A percentile compares a stretch with the other conserved stretches of the same genome.
Conservation (phyloP, 1,284 basidiomycete genomes). For the Melampsora americana region DNA sequence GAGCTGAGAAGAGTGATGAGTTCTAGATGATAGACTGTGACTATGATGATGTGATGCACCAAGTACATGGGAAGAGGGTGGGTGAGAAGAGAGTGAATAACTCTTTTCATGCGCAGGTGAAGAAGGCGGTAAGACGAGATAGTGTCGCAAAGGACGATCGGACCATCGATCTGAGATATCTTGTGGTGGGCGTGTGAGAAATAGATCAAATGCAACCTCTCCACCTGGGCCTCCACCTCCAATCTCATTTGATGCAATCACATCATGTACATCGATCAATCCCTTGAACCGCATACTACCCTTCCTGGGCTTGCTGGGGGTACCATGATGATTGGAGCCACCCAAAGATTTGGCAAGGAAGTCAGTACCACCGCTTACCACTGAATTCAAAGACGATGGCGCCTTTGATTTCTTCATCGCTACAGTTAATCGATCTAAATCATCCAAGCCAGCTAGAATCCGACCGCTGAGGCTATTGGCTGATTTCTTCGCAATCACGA, state of each 20-base stretch:
- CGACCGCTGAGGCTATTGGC: slow-evolving; percentile 70
- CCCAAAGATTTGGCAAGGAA: slow-evolving; percentile 58
- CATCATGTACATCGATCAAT: slow-evolving; percentile 74
- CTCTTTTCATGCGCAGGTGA: too few relatives aligned
- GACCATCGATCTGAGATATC: slow-evolving; percentile 34
- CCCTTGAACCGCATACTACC: slow-evolving; percentile 81
- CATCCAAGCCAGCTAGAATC: slow-evolving; percentile 75
- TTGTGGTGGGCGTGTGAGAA: slow-evolving; percentile 47
- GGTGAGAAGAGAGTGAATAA: too few relatives aligned
- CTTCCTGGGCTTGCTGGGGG: slow-evolving; percentile 60
- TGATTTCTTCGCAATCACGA: slow-evolving; percentile 85
- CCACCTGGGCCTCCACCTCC: slow-evolving; percentile 2
- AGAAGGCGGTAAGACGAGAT: slow-evolving; percentile 19
- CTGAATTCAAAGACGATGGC: slow-evolving; percentile 24
- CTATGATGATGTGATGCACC: too few relatives aligned
- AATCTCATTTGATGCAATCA: slow-evolving; percentile 60
- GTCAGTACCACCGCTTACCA: too few relatives aligned
- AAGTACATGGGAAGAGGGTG: too few relatives aligned
- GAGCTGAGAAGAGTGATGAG: slow-evolving; percentile 67
- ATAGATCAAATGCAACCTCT: slow-evolving; percentile 44
- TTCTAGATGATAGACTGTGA: slow-evolving; percentile 73
- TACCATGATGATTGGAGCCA: slow-evolving; percentile 53
- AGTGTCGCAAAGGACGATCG: slow-evolving; percentile 23
- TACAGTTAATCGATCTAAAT: slow-evolving; percentile 66
- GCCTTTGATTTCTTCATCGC: slow-evolving; percentile 58